Evolutionary conservation across 2,329 filamentous ascomycete genomes (phyloP), one percentile per base, ranked within the genome.

Genomic region (Colletotrichum tropicicola): DNA sequence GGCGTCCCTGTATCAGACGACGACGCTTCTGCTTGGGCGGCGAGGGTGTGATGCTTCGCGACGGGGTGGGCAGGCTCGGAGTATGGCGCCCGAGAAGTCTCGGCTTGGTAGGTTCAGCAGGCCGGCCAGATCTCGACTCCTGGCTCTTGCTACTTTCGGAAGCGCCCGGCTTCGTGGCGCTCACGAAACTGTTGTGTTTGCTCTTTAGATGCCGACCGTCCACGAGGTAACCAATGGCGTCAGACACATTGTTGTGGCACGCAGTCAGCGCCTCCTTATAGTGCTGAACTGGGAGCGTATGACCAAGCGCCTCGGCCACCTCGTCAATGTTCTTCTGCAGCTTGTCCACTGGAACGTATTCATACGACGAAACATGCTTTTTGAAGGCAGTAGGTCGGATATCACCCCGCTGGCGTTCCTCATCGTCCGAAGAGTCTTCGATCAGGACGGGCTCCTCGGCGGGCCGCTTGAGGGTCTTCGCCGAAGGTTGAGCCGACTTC

Each of bases 381-480:
- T 77, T 79, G 70, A 87, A 86, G 15, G 78, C 79, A 28, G 91
- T 90, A 0, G 89, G 91, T 13, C 84, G 87, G 19, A 88, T 90
- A 39, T 89, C 89, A 43, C 85, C 84, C 51, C 87, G 86, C 4
- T 81, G 83, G 44, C 86, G 85, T 54, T 85, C 82, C 54, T 88
- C 85, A 6, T 83, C 87, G 45, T 85, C 84, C 7, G 62, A 65
- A 23, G 62, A 65, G 59, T 87, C 84, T 3, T 82, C 76, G 59
- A 84, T 80, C 15, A 83, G 78, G 49, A 87, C 80, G 25, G 84
- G 73, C 59, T 80, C 75, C 17, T 72, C 70, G 13, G 76, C 76
- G 3, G 80, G 75, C 19, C 76, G 73, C 67, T 80, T 82, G 55
- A 75, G 56, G 32, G 70, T 66, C 21, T 65, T 69, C 27, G 56